Evolutionary conservation across 1,139 yeast genomes (phyloP).

Genomic region (Debaryomycetaceae sp.): DNA sequence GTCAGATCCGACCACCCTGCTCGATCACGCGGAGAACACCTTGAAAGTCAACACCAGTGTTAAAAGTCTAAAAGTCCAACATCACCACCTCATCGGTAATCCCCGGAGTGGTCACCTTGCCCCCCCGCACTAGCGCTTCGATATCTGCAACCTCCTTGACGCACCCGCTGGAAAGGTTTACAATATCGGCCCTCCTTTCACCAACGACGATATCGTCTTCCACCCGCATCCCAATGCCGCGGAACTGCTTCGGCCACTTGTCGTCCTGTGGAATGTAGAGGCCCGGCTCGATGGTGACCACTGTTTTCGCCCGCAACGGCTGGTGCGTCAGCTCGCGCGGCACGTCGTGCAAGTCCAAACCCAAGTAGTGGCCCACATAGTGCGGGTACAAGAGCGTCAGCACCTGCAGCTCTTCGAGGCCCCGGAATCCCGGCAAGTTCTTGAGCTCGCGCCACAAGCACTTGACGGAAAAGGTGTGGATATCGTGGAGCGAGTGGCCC

Average conservation of each 20-base stretch:
- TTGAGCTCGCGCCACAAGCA: slow-evolving; percentile 52
- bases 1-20: no score
- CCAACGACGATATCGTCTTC: slow-evolving; percentile 90
- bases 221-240: slow-evolving; percentile 87
- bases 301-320: slow-evolving; percentile 50
- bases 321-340: slow-evolving; percentile 48
- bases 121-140: slow-evolving; percentile 50
- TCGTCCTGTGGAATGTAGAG: slow-evolving; percentile 66
- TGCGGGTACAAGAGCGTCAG: slow-evolving; percentile 70
- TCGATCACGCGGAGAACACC: no score
- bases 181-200: slow-evolving; percentile 35
- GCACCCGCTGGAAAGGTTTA: slow-evolving; percentile 64
- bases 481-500: slow-evolving; percentile 54
- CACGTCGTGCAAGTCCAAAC: slow-evolving; percentile 85
- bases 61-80: slow-evolving; percentile 27
- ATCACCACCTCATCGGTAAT: slow-evolving; percentile 37
- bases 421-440: slow-evolving; percentile 55
- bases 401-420: slow-evolving; percentile 40
- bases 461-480: slow-evolving; percentile 61
- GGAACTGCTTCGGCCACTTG: slow-evolving; percentile 68
- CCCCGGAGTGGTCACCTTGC: slow-evolving; percentile 39
- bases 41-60: no score
- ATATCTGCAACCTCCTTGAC: slow-evolving; percentile 76
- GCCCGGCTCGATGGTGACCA: slow-evolving; percentile 92
- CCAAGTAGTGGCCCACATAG: slow-evolving; percentile 90